Evolutionary conservation across 176 grass and related monocot genomes (phyloP), one percentile per base, ranked within the genome.

Genomic region (Rhynchospora breviuscula): DNA sequence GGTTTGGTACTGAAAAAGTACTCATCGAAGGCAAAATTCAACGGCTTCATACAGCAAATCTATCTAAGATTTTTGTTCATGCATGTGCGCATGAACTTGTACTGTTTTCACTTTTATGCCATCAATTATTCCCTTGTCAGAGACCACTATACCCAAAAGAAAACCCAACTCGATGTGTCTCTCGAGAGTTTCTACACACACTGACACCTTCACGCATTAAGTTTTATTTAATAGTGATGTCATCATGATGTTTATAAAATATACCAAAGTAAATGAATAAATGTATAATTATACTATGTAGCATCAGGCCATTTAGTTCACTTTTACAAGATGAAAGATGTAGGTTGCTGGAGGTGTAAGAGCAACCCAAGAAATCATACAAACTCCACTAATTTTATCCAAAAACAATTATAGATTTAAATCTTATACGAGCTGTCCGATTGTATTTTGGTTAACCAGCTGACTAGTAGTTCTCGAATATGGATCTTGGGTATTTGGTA

Each of bases 111-210:
- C 58, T 46, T 46, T 46, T 81, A 21, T 63, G 48, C 3, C 79
- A 63, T 25, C 56, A 81, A 81, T 81, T 81, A 81, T 81, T 25
- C 58, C 26, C 57, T 80, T 19, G 29, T 22, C 54, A 80, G 78
- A 80, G 25, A 11, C 25, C 56, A 80, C 56, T 17, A 44, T 17
- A 44, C 13, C 35, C 1, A 59, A 79, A 79, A 61, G 77, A 62
- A 33, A 52, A 75, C 25, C 19, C 78, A 18, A 61, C 2, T 14
- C 23, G 11, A 25, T 78, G 72, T 54, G 25, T n/a, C 75, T 59
- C 29, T n/a, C 12, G 18, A 33, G 6, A 56, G 57, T 56, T 17
- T 4, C 13, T 13, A 67, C 35, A 40, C 35, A 40, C 35, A 40
- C 35, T 40, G 35, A 40, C 35, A 40, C 2, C 35, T 40, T 40